Evolutionary conservation across 495 filamentous ascomycete genomes (phyloP).

Genomic region (Poronia punctata): DNA sequence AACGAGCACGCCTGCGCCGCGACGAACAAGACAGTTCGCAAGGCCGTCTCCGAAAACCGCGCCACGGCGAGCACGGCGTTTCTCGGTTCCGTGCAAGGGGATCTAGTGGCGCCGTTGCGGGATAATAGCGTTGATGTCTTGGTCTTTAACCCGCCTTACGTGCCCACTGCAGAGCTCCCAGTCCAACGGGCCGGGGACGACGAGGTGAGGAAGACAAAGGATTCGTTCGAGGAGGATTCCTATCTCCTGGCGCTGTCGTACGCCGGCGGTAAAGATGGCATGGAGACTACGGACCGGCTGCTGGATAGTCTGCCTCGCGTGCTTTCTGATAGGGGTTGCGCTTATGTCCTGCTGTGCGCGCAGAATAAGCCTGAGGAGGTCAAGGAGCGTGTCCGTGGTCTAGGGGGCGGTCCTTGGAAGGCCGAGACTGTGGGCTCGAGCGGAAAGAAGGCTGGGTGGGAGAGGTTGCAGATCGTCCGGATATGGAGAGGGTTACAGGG

Average conservation of each 20-base stretch:
- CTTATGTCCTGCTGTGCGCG: slow-evolving; percentile 82
- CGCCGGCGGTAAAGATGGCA: slow-evolving; percentile 81
- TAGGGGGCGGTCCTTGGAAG: slow-evolving; percentile 51
- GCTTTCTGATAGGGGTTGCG: slow-evolving; percentile 64
- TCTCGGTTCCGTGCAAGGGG: slow-evolving; percentile 55
- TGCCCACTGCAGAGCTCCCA: slow-evolving; percentile 70
- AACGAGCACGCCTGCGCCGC: slow-evolving; percentile 74
- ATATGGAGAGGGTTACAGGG: slow-evolving; percentile 50
- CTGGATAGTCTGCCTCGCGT: slow-evolving; percentile 57
- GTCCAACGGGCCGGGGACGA: slow-evolving; percentile 27
- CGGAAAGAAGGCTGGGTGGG: slow-evolving; percentile 85
- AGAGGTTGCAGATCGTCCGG: slow-evolving; percentile 75
- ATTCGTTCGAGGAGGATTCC: slow-evolving; percentile 62
- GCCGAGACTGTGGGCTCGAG: slow-evolving; percentile 76
- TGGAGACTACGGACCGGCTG: slow-evolving; percentile 82
- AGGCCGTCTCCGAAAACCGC: slow-evolving; percentile 37
- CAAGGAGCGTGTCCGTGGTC: slow-evolving; percentile 52
- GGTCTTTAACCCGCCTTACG: slow-evolving; percentile 95
- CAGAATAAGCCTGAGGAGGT: slow-evolving; percentile 79
- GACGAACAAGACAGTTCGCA: slow-evolving; percentile 52
- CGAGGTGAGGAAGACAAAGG: slow-evolving; percentile 12
- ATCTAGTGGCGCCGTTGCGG: slow-evolving; percentile 56
- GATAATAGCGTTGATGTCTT: slow-evolving; percentile 64
- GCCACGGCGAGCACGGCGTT: slow-evolving; percentile 34
- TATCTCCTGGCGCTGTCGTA: slow-evolving; percentile 79